Percentiles rank a stretch among this genome's conserved stretches.
Evolutionary conservation across 148 eudicot genomes (phyloP).

Genomic region (Rhododendron kiyosumense): DNA sequence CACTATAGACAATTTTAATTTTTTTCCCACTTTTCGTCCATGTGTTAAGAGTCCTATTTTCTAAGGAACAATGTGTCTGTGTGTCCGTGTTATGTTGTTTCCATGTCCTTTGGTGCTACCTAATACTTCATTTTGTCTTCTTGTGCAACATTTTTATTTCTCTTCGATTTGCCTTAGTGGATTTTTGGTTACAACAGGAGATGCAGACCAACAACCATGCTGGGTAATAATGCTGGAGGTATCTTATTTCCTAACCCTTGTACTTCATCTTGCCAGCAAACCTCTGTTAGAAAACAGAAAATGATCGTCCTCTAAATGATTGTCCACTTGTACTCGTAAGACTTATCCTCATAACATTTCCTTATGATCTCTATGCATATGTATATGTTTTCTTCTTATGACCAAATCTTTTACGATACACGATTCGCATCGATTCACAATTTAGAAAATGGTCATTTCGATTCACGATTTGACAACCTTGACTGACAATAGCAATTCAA

Average conservation of each 20-base stretch:
- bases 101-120: neutral
- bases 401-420: no score
- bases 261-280: neutral
- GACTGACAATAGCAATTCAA: neutral
- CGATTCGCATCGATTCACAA: no score
- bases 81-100: neutral
- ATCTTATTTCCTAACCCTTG: slow-evolving; percentile 2
- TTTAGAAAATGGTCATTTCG: no score
- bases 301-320: neutral
- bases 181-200: slow-evolving; percentile 40
- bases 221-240: slow-evolving; percentile 99
- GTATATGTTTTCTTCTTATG: no score
- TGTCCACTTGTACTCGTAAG: no score
- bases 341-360: no score
- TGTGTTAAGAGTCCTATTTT: neutral
- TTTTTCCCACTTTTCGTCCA: neutral
- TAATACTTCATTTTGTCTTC: neutral
- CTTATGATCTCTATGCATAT: no score
- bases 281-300: neutral
- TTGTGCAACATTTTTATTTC: neutral
- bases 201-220: slow-evolving; percentile 69
- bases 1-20: neutral
- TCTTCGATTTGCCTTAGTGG: slow-evolving; percentile 5
- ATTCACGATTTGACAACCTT: no score
- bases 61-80: neutral